phyloP scores from a whole-genome alignment of 1,284 basidiomycete species.

The Thelephora terrestris region DNA sequence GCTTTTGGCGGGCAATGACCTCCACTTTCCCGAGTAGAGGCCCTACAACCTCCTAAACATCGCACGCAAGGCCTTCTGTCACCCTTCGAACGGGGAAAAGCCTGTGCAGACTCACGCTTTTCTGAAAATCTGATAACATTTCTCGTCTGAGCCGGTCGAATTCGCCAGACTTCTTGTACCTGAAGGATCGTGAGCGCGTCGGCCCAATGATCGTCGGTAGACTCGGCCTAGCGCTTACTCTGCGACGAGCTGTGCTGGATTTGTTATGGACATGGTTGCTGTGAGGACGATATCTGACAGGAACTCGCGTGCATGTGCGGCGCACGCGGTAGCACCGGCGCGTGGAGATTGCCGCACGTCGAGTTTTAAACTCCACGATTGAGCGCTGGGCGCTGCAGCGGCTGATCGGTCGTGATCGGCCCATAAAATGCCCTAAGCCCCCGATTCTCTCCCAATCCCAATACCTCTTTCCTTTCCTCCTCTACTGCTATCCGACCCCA shows the following conservation, averaged over 20 bases:
- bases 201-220: background rate
- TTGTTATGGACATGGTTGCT: conserved; percentile 31
- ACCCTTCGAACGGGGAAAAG: background rate
- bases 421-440: no score
- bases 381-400: background rate
- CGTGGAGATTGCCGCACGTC: no score
- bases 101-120: conserved; percentile 36
- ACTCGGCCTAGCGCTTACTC: conserved; percentile 32
- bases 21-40: conserved; percentile 47
- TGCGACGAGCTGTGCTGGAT: conserved; percentile 47
- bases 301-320: background rate
- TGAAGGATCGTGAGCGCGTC: conserved; percentile 17
- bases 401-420: no score
- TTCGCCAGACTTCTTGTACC: conserved; percentile 73
- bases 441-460: no score
- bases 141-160: conserved; percentile 64
- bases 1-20: conserved; percentile 46
- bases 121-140: conserved; percentile 52
- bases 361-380: background rate
- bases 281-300: no score
- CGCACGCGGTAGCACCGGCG: no score
- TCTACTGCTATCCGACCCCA: no score
- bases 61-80: conserved; percentile 5
- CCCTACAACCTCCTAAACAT: conserved; percentile 37
- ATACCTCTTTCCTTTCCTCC: no score